Conservation (phyloP, 2,329 filamentous ascomycete genomes). For the Magnaporthiopsis rhizophila region DNA sequence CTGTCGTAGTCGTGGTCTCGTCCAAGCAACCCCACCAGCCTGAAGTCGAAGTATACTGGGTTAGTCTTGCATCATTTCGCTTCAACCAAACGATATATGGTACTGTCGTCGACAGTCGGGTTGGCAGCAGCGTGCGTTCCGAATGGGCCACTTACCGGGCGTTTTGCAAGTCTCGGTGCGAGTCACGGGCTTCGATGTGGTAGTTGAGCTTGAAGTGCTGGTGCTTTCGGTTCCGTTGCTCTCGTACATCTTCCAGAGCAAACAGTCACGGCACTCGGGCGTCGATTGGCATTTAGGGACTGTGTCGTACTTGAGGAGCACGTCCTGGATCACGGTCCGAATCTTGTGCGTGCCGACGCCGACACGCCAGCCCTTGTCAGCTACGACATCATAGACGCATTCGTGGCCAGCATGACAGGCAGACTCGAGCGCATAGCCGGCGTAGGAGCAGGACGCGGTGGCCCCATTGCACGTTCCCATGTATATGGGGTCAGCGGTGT, state of each 20-base stretch:
- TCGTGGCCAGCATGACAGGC: constrained; percentile 84
- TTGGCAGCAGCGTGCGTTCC: background rate
- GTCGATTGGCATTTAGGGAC: constrained; percentile 72
- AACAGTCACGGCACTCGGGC: constrained; percentile 79
- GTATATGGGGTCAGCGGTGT: constrained; percentile 88
- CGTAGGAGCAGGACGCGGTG: constrained; percentile 81
- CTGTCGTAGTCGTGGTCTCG: constrained; percentile 36
- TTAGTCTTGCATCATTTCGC: constrained; percentile 6
- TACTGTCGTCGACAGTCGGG: too few relatives aligned
- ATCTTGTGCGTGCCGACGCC: constrained; percentile 90
- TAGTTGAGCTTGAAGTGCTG: constrained; percentile 51
- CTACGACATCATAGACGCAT: constrained; percentile 88
- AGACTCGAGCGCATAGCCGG: constrained; percentile 87
- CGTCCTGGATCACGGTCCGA: constrained; percentile 75
- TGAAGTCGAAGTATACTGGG: constrained; percentile 24
- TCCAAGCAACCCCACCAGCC: constrained; percentile 81
- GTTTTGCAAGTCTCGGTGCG: constrained; percentile 83
- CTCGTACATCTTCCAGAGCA: constrained; percentile 88
- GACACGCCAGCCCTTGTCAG: constrained; percentile 85
- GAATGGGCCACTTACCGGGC: constrained; percentile 32
- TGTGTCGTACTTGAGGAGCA: constrained; percentile 73
- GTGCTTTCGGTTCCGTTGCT: constrained; percentile 80
- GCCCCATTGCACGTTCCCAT: constrained; percentile 90
- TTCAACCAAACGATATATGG: background rate
- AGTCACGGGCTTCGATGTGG: constrained; percentile 54